These are phyloP conservation scores for Talaromyces borbonicus DNA, from an alignment of 495 filamentous ascomycete species.

Conservation along the genomic window DNA sequence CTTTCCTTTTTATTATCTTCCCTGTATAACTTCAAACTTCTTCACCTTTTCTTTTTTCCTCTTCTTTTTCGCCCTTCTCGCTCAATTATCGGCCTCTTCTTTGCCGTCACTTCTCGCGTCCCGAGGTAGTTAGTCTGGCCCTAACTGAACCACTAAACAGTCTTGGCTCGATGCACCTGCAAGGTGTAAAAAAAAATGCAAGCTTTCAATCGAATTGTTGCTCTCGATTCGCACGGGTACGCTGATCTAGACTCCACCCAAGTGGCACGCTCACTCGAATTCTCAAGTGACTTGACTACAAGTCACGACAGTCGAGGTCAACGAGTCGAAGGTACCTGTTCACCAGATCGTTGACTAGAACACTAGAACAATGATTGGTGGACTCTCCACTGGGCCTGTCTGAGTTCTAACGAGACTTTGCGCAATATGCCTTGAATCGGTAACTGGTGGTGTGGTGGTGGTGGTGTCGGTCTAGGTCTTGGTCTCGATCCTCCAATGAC, in stretches of 20 bases:
- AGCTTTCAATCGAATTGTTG: background rate
- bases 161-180: too few relatives aligned
- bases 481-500: too few relatives aligned
- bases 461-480: background rate
- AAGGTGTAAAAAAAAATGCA: too few relatives aligned
- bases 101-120: background rate
- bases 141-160: too few relatives aligned
- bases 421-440: too few relatives aligned
- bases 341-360: background rate
- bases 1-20: slow-evolving; percentile 11
- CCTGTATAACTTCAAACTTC: too few relatives aligned
- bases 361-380: slow-evolving; percentile 3
- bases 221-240: background rate
- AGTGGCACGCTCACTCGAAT: background rate
- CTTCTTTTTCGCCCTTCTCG: slow-evolving; percentile 1
- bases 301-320: too few relatives aligned
- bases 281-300: too few relatives aligned
- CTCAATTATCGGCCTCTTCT: background rate
- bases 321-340: too few relatives aligned
- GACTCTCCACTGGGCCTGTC: background rate
- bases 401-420: background rate
- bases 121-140: too few relatives aligned
- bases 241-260: slow-evolving; percentile 3
- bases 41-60: slow-evolving; percentile 7
- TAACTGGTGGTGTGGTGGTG: too few relatives aligned